Conservation (phyloP, 768 basidiomycete genomes). For the Podaxis pistillaris region DNA sequence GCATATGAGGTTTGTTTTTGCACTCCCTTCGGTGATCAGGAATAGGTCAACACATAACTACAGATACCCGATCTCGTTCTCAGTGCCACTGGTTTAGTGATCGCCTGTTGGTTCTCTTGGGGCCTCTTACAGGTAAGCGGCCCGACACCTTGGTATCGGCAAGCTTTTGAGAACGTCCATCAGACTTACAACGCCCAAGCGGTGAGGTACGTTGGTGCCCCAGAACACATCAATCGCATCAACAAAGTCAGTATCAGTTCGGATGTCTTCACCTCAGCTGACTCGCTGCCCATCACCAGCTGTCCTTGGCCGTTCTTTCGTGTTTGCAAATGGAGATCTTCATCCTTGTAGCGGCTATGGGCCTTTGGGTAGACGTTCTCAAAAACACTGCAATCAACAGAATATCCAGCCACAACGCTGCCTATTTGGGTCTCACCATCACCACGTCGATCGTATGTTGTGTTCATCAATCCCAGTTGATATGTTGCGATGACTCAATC, state of each 20-base stretch:
- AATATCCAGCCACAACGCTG: slow-evolving; percentile 37
- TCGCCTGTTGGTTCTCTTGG: slow-evolving; percentile 44
- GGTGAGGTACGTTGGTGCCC: slow-evolving; percentile 54
- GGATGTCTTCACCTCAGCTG: neutral
- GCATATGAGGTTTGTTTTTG: slow-evolving; percentile 38
- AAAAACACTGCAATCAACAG: slow-evolving; percentile 41
- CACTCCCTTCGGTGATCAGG: neutral
- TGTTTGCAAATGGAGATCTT: slow-evolving; percentile 55
- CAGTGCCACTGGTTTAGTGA: slow-evolving; percentile 39
- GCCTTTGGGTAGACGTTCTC: slow-evolving; percentile 58
- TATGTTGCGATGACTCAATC: neutral
- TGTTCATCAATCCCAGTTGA: neutral
- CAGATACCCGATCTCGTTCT: slow-evolving; percentile 52
- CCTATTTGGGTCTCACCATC: slow-evolving; percentile 47
- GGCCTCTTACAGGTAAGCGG: slow-evolving; percentile 39
- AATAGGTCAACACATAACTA: neutral
- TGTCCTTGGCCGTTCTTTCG: slow-evolving; percentile 53
- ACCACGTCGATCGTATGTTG: slow-evolving; percentile 40
- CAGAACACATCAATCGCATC: slow-evolving; percentile 45
- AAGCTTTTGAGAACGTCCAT: neutral
- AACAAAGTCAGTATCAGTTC: slow-evolving; percentile 30
- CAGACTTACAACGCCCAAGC: slow-evolving; percentile 46
- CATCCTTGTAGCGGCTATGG: slow-evolving; percentile 46
- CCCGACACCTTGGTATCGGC: neutral
- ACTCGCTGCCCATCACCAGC: slow-evolving; percentile 28